Percentiles rank a stretch among this genome's conserved stretches.
Evolutionary conservation across 2,329 filamentous ascomycete genomes (phyloP).

Genomic region (Cytospora schulzeri): DNA sequence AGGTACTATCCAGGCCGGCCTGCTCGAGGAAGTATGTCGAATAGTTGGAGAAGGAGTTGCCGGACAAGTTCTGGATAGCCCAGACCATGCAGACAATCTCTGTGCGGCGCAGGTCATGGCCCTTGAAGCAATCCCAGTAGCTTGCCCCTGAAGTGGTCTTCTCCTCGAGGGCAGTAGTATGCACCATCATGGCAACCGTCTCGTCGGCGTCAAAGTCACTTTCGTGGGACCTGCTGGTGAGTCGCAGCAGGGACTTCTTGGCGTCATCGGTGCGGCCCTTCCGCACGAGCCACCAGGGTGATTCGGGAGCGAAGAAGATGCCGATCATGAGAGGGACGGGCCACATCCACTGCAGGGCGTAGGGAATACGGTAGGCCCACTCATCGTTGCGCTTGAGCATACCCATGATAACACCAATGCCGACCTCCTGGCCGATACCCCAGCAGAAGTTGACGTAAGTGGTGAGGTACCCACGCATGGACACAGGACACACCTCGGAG

Average conservation of each 20-base stretch:
- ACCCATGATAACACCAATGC: constrained; percentile 71
- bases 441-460: constrained; percentile 79
- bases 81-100: constrained; percentile 69
- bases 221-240: constrained; percentile 65
- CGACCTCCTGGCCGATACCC: constrained; percentile 74
- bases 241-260: constrained; percentile 64
- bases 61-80: constrained; percentile 65
- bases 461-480: constrained; percentile 70
- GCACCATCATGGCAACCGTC: constrained; percentile 89
- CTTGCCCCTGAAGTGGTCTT: constrained; percentile 72
- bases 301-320: constrained; percentile 70
- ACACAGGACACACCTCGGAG: constrained; percentile 72
- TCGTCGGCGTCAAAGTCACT: constrained; percentile 79
- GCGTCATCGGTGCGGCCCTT: constrained; percentile 66
- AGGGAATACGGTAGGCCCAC: constrained; percentile 68
- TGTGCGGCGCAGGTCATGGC: constrained; percentile 75
- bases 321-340: constrained; percentile 67
- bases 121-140: constrained; percentile 84
- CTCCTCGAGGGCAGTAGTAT: constrained; percentile 81
- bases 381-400: constrained; percentile 67
- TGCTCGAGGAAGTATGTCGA: constrained; percentile 65
- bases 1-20: constrained; percentile 54
- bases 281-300: constrained; percentile 76
- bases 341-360: constrained; percentile 79
- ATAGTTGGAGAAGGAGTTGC: constrained; percentile 67